Conservation (phyloP, 257 asterid species). For the Ehretia macrophylla region DNA sequence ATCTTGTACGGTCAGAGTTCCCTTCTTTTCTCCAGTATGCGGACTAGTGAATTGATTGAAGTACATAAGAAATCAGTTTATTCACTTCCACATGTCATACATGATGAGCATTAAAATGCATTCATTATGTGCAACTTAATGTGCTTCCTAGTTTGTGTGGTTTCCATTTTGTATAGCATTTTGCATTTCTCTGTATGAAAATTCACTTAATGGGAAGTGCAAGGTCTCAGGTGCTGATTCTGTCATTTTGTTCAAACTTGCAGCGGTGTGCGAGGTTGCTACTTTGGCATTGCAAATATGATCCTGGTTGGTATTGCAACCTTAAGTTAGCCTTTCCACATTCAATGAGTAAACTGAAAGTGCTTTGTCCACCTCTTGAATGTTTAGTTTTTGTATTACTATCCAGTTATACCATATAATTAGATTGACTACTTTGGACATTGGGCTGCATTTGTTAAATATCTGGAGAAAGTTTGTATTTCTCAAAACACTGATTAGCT, state of each 20-base stretch:
- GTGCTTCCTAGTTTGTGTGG: neutral
- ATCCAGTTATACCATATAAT: too few species aligned
- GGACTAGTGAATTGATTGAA: slow-evolving; percentile 10
- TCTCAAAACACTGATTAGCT: too few species aligned
- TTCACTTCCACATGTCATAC: neutral
- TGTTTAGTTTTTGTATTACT: too few species aligned
- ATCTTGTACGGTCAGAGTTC: slow-evolving; percentile 59
- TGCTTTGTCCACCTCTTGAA: too few species aligned
- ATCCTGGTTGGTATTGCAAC: slow-evolving; percentile 63
- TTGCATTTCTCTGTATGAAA: too few species aligned
- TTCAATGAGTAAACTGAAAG: neutral
- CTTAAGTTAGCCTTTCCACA: slow-evolving; percentile 8
- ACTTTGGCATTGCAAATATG: slow-evolving; percentile 92
- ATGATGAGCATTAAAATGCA: too few species aligned
- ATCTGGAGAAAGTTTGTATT: too few species aligned
- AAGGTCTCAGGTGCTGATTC: too few species aligned
- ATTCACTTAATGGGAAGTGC: too few species aligned
- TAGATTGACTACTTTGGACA: too few species aligned
- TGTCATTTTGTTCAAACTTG: slow-evolving; percentile 27
- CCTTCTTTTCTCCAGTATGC: slow-evolving; percentile 34
- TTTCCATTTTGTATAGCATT: slow-evolving; percentile 8
- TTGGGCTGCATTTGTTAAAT: too few species aligned
- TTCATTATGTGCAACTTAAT: neutral
- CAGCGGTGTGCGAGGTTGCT: slow-evolving; percentile 87
- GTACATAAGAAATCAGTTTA: neutral